Evolutionary conservation across 306 rosid genomes (phyloP).

Genomic region (Citrullus mucosospermus): DNA sequence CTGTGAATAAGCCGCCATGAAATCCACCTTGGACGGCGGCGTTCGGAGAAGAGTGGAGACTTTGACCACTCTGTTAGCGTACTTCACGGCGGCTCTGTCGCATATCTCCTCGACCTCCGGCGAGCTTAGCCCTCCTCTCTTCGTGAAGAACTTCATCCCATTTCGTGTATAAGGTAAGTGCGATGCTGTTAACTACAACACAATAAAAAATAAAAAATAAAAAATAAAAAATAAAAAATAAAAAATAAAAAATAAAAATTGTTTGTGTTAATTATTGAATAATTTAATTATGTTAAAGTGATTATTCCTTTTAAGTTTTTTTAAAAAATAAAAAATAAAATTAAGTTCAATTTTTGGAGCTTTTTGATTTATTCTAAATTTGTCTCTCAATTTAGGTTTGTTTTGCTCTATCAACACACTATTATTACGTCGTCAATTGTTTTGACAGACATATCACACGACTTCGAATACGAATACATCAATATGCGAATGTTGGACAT

Average conservation of each 20-base stretch:
- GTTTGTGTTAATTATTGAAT: too few species aligned
- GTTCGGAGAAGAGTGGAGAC: conserved; percentile 43
- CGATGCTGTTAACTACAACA: conserved; percentile 78
- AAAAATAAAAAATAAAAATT: not conserved
- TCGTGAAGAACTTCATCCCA: conserved; percentile 79
- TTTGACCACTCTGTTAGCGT: conserved; percentile 51
- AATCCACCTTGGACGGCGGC: conserved; percentile 49
- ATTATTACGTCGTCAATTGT: too few species aligned
- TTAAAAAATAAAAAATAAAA: too few species aligned
- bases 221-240: not conserved
- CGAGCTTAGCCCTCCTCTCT: conserved; percentile 66
- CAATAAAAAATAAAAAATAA: not conserved
- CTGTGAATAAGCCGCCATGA: conserved; percentile 61
- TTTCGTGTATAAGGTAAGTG: conserved; percentile 85
- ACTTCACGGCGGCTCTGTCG: conserved; percentile 58
- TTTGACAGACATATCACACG: too few species aligned
- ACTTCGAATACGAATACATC: too few species aligned
- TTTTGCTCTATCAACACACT: too few species aligned
- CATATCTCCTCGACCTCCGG: conserved; percentile 72
- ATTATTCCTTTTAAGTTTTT: too few species aligned
- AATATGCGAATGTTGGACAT: too few species aligned
- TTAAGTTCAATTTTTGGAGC: too few species aligned
- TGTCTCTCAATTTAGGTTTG: not conserved
- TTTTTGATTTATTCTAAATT: too few species aligned
- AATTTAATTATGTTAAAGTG: too few species aligned